These are phyloP conservation scores for Trichothecium sympodiale DNA, from an alignment of 2,329 filamentous ascomycete genomes.

Conservation along the genomic window DNA sequence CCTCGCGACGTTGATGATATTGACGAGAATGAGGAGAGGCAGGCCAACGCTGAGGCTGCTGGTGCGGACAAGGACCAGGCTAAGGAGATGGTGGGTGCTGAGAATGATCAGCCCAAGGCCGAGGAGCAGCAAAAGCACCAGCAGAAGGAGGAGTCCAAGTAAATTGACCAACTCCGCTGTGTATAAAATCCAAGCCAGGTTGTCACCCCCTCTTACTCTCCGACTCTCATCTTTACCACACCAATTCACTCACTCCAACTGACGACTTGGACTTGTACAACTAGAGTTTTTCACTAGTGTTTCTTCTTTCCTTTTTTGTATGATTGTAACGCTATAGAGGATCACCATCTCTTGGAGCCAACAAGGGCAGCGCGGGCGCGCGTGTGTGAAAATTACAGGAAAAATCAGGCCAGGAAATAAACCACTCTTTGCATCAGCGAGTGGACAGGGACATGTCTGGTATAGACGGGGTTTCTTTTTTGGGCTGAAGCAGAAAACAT, in stretches of 20 bases:
- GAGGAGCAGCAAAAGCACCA: slow-evolving; percentile 16
- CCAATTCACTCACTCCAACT: too few species aligned
- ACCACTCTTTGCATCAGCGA: too few species aligned
- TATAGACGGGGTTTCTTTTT: too few species aligned
- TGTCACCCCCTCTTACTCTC: neutral
- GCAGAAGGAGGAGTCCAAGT: slow-evolving; percentile 25
- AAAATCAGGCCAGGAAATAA: neutral
- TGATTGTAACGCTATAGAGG: slow-evolving; percentile 13
- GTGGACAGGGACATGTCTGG: too few species aligned
- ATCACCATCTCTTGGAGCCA: too few species aligned
- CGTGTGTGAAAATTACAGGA: neutral
- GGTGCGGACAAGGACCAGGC: slow-evolving; percentile 36
- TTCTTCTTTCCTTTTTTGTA: slow-evolving; percentile 16
- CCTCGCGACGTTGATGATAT: slow-evolving; percentile 86
- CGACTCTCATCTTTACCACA: slow-evolving; percentile 7
- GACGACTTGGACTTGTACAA: neutral
- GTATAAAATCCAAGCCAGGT: neutral
- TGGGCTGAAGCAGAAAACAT: too few species aligned
- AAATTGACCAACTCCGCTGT: slow-evolving; percentile 8
- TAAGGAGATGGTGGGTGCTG: slow-evolving; percentile 42
- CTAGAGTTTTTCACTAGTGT: slow-evolving; percentile 1
- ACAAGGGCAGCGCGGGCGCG: neutral
- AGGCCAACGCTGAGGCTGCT: slow-evolving; percentile 39
- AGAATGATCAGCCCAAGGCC: slow-evolving; percentile 31
- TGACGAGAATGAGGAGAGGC: slow-evolving; percentile 79